phyloP scores from a whole-genome alignment of 2,329 filamentous ascomycete genomes.

The Zymoseptoria crescenta region DNA sequence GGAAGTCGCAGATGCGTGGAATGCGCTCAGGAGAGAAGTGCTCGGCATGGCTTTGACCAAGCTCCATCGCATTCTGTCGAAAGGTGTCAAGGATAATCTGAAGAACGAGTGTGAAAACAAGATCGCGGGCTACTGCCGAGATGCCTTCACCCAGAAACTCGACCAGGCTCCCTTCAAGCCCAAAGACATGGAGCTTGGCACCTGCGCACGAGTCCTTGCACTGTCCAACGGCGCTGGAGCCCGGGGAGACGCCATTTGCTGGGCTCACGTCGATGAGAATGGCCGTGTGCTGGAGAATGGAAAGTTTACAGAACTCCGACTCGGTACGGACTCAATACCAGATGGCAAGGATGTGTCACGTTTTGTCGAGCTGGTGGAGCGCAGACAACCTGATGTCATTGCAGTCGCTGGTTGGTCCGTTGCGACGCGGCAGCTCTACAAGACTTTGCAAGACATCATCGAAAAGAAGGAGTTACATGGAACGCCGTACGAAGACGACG shows the following conservation, averaged over 20 bases:
- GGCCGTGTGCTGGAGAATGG: constrained; percentile 83
- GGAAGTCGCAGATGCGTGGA: constrained; percentile 92
- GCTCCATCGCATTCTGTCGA: constrained; percentile 74
- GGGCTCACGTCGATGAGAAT: constrained; percentile 90
- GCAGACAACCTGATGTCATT: constrained; percentile 80
- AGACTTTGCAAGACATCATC: constrained; percentile 71
- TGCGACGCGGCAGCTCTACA: constrained; percentile 75
- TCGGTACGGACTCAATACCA: constrained; percentile 57
- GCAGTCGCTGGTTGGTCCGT: constrained; percentile 82
- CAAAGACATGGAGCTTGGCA: constrained; percentile 83
- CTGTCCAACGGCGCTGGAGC: constrained; percentile 79
- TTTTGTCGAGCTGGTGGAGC: constrained; percentile 71
- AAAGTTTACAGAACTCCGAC: constrained; percentile 69
- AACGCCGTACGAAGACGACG: constrained; percentile 79
- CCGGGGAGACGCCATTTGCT: constrained; percentile 72
- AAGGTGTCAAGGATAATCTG: constrained; percentile 89
- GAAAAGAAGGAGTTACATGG: constrained; percentile 69
- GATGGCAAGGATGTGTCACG: constrained; percentile 57
- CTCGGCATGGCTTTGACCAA: constrained; percentile 74
- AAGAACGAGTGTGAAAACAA: constrained; percentile 91
- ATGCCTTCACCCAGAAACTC: constrained; percentile 79
- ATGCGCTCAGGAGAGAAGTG: constrained; percentile 75
- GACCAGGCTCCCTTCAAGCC: constrained; percentile 96
- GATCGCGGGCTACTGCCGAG: constrained; percentile 77
- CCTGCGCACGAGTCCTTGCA: constrained; percentile 75